phyloP scores from a whole-genome alignment of 73 alveolate species.

The Paramecium caudatum region DNA sequence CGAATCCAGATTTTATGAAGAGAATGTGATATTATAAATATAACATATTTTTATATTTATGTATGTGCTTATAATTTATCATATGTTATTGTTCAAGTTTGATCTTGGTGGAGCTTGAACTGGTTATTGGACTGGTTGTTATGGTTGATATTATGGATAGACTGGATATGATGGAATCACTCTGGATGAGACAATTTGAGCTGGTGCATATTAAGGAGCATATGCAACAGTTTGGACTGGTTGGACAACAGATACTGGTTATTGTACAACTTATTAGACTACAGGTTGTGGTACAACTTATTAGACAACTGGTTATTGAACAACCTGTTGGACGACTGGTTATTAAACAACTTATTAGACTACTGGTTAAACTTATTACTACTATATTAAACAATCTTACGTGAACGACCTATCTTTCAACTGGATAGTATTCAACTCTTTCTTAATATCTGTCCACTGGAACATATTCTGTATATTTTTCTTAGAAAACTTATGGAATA shows the following conservation, averaged over 20 bases:
- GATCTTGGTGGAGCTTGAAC: constrained; percentile 47
- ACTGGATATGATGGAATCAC: constrained; percentile 32
- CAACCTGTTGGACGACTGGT: constrained; percentile 3
- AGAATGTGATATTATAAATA: constrained; percentile 50
- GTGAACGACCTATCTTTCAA: constrained; percentile 75
- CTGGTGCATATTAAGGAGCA: constrained; percentile 25
- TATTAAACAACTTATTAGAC: constrained; percentile 49
- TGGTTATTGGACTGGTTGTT: not conserved
- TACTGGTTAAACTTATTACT: constrained; percentile 43
- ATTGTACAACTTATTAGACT: not conserved
- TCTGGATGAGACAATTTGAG: constrained; percentile 41
- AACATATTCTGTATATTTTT: constrained; percentile 71
- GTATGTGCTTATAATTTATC: constrained; percentile 40
- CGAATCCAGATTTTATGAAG: constrained; percentile 91
- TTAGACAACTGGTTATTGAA: constrained; percentile 44
- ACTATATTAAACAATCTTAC: not conserved
- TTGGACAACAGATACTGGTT: constrained; percentile 41
- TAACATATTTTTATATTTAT: not conserved
- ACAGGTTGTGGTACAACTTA: not conserved
- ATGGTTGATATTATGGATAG: not conserved
- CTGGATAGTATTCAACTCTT: constrained; percentile 78
- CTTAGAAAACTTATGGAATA: constrained; percentile 75
- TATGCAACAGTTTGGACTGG: constrained; percentile 40
- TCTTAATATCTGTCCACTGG: constrained; percentile 76
- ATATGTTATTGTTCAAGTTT: constrained; percentile 35